Evolutionary conservation across 2,329 filamentous ascomycete genomes (phyloP).

Genomic region (Colletotrichum sp.): DNA sequence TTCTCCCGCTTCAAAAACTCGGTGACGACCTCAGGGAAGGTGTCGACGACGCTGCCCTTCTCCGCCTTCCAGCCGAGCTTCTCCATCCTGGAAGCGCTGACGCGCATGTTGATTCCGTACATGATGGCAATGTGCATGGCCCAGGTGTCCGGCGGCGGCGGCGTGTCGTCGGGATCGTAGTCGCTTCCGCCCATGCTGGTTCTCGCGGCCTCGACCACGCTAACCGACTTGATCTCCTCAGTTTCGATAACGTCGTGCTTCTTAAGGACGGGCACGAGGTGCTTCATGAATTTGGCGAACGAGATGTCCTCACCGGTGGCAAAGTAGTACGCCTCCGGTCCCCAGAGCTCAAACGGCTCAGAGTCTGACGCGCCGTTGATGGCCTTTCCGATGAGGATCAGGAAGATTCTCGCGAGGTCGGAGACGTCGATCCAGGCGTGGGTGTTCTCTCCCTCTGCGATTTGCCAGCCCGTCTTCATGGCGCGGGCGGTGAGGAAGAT

Average conservation of each 20-base stretch:
- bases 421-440: slow-evolving; percentile 9
- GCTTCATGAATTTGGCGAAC: neutral
- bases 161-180: neutral
- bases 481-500: slow-evolving; percentile 6
- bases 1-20: slow-evolving; percentile 1
- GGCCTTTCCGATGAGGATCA: slow-evolving; percentile 3
- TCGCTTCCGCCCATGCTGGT: neutral
- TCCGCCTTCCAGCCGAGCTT: slow-evolving; percentile 2
- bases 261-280: neutral
- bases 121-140: slow-evolving; percentile 14
- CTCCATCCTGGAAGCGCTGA: neutral
- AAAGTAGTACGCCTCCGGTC: neutral
- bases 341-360: slow-evolving; percentile 1
- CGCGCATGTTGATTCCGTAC: slow-evolving; percentile 15
- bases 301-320: neutral
- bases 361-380: neutral
- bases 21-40: neutral
- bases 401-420: neutral
- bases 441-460: slow-evolving; percentile 2
- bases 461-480: slow-evolving; percentile 9
- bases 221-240: neutral
- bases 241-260: neutral
- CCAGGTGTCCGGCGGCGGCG: slow-evolving; percentile 8
- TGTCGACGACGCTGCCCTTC: neutral
- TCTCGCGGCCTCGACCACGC: neutral